Base-by-base conservation (phyloP, 176 grass and related monocot genomes). In the Avena eriantha region DNA sequence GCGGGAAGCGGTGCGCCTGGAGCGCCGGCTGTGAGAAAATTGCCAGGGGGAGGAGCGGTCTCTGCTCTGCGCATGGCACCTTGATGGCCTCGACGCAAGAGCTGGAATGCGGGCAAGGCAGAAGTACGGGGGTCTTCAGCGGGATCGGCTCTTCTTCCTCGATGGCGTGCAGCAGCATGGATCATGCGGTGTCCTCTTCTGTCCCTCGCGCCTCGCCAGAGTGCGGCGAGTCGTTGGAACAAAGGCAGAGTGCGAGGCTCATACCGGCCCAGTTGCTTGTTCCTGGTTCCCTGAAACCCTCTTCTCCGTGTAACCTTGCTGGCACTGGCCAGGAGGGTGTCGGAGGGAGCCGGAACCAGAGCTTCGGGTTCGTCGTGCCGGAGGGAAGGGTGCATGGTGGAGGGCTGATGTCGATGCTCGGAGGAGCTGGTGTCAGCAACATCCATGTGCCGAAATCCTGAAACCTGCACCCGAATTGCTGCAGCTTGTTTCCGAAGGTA, bases 371-470 rank as follows among this genome's bases (percentile, higher is more conserved):
- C 11, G 90, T 89, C 17, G 72, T 96, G 70, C 92, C 94, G 3
- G 97, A 99, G 76, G 94, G 97, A 56, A 91, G 94, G 85, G 94
- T 99, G 66, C 94, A 96, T 43, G 94, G 97, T 29, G 92, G 97
- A 60, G 97, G 94, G 5, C 79, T 96, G 51, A 96, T 96, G 89
- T 91, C 94, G 56, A 87, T 99, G 82, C 86, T 96, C 11, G 86
- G 86, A 63, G 83, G 47, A 76, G 15, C 48, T 17, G 47, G 82
- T 58, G 78, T 90, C 46, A 90, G 74, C 80, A 73, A 56, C 80
- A 69, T 75, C 64, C 71, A 80, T 48, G 82, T 55, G 43, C 83
- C 72, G 4, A 77, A 92, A 39, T n/a, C 78, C n/a, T 88, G 80
- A 93, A 83, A 74, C 21, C 15, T 58, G 10, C 61, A 53, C 73